Base-by-base conservation (phyloP, 2,329 filamentous ascomycete genomes). In the Stachybotrys chartarum region DNA sequence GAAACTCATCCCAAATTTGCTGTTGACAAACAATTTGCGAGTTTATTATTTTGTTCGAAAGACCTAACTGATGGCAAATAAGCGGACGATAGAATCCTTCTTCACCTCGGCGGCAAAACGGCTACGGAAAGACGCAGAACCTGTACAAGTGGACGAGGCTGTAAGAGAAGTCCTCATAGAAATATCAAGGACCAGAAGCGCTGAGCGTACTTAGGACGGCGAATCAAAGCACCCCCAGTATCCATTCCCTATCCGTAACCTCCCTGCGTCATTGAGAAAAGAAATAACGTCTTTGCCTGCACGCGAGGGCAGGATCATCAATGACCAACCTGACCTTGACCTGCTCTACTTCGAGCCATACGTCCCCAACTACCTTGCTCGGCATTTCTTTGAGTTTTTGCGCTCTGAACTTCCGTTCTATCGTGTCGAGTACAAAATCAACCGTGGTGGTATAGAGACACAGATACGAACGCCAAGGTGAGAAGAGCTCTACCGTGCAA, bases 291-390 rank as follows among this genome's bases (percentile, higher is more conserved):
- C 73, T 5, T 61, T 78, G 1, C 83, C 85, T 6, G 77, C 78
- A 1, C 71, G 76, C 18, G 74, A 81, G 57, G 81, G 78, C 1
- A 77, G 72, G 50, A 63, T 67, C 3, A 86, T 91, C 60, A 83
- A 83, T 61, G 78, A 90, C 63, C 83, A 88, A 63, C 80, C 82
- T 0, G 81, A 91, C 59, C 77, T 92, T 0, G 86, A 92, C 65
- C 75, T 93, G 0, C 70, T 92, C 8, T 90, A 90, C 70, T 92
- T 87, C 66, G 79, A 90, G 62, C 88, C 88, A 0, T 92, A 88
- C 59, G 78, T 92, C 5, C 80, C 85, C 0, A 71, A 75, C 2
- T 68, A 77, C 12, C 74, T 82, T 11, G 76, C 82, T 18, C 75
- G 77, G 4, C 74, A 81, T 5, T 69, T 91, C 0, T 93, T 92